These are phyloP conservation scores for Schrenkiella parvula DNA, from an alignment of 345 rosid species.

Conservation along the genomic window DNA sequence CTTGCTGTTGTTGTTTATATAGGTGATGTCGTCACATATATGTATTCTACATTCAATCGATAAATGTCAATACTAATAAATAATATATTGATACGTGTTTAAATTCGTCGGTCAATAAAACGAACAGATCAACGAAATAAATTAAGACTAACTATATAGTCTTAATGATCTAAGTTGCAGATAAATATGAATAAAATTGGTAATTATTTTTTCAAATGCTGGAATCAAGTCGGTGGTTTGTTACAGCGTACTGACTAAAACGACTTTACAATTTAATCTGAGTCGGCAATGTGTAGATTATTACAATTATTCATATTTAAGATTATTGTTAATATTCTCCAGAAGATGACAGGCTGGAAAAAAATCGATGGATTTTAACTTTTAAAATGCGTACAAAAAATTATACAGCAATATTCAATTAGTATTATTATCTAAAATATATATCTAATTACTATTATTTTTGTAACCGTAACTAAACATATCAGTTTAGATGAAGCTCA, in stretches of 20 bases:
- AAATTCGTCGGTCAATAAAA: conserved; percentile 18
- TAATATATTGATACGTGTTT: not conserved
- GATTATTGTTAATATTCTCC: not conserved
- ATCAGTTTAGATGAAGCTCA: not conserved
- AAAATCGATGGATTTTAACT: not conserved
- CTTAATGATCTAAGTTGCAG: not conserved
- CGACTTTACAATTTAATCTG: conserved; percentile 26
- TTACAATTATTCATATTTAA: not conserved
- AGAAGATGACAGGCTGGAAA: conserved; percentile 23
- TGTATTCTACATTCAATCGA: not conserved
- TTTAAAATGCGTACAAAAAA: not conserved
- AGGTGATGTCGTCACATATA: not conserved
- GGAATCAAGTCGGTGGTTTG: conserved; percentile 26
- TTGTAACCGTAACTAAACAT: not conserved
- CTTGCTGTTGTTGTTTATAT: not conserved
- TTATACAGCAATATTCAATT: not conserved
- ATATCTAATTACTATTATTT: not conserved
- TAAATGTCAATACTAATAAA: not conserved
- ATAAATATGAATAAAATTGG: not conserved
- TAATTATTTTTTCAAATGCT: not conserved
- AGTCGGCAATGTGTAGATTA: conserved; percentile 28
- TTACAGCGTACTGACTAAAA: conserved; percentile 17
- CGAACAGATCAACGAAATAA: conserved; percentile 20
- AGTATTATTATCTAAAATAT: not conserved
- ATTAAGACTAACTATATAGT: not conserved